These are phyloP conservation scores for Salix viminalis DNA, from an alignment of 345 rosid genomes.

Conservation along the genomic window DNA sequence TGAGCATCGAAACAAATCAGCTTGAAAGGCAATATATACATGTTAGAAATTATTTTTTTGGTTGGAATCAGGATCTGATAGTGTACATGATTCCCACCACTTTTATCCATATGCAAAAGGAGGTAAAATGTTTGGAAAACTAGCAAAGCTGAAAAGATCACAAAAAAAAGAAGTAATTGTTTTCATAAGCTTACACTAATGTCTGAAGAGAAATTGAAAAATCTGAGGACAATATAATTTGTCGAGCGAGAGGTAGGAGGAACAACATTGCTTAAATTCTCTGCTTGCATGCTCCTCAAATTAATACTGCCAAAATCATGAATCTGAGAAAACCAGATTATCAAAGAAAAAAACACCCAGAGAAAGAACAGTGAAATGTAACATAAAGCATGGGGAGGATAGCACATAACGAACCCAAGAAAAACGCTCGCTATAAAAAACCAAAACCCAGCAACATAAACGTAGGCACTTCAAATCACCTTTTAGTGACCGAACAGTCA, in stretches of 20 bases:
- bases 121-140: background rate
- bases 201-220: constrained; percentile 50
- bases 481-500: background rate
- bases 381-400: background rate
- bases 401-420: background rate
- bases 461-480: background rate
- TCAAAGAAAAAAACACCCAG: constrained; percentile 18
- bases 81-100: background rate
- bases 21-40: background rate
- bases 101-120: background rate
- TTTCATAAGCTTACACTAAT: constrained; percentile 56
- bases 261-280: constrained; percentile 70
- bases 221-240: constrained; percentile 79
- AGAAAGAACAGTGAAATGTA: constrained; percentile 19
- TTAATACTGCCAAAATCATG: constrained; percentile 92
- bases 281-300: constrained; percentile 94
- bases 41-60: background rate
- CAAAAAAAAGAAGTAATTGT: background rate
- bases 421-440: background rate
- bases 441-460: background rate
- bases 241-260: constrained; percentile 89
- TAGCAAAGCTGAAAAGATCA: background rate
- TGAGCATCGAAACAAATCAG: background rate
- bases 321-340: constrained; percentile 60
- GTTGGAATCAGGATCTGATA: background rate